Evolutionary conservation across 192 early-diverging fungal genomes (phyloP).

Genomic region (Entomortierella parvispora): DNA sequence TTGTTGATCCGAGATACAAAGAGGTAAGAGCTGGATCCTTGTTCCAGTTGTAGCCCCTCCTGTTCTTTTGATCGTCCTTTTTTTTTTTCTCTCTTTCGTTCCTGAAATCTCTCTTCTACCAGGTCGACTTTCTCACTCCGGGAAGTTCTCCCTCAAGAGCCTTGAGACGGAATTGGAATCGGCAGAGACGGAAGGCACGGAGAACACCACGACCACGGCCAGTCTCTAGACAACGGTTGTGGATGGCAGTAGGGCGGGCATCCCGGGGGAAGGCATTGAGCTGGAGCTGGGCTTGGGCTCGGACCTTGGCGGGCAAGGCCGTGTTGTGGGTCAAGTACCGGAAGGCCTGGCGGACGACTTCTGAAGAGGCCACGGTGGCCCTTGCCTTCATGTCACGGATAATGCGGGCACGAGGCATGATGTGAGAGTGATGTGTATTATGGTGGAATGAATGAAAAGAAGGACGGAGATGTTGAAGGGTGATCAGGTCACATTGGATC

Average conservation of each 20-base stretch:
- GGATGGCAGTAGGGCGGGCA: conserved; percentile 70
- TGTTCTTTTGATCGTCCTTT: no score
- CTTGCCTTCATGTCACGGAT: conserved; percentile 80
- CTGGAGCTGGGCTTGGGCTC: conserved; percentile 81
- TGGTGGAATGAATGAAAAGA: neutral
- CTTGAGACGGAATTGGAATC: conserved; percentile 84
- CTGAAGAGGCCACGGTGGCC: conserved; percentile 70
- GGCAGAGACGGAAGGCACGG: conserved; percentile 77
- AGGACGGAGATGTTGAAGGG: neutral
- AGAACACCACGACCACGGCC: conserved; percentile 82
- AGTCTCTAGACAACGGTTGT: conserved; percentile 79
- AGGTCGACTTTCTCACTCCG: conserved; percentile 83
- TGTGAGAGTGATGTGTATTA: neutral
- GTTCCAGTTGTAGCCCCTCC: no score
- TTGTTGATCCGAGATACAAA: no score
- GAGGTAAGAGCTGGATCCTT: no score
- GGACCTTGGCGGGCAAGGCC: conserved; percentile 74
- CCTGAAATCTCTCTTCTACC: conserved; percentile 58
- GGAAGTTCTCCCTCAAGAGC: conserved; percentile 83
- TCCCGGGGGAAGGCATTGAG: conserved; percentile 74
- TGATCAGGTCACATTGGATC: no score
- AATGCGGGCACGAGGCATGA: conserved; percentile 56
- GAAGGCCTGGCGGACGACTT: conserved; percentile 78
- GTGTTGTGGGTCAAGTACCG: conserved; percentile 83
- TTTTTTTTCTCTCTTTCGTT: neutral